Evolutionary conservation across 2,329 filamentous ascomycete species (phyloP).

Genomic region (Pseudopyricularia cyperi): DNA sequence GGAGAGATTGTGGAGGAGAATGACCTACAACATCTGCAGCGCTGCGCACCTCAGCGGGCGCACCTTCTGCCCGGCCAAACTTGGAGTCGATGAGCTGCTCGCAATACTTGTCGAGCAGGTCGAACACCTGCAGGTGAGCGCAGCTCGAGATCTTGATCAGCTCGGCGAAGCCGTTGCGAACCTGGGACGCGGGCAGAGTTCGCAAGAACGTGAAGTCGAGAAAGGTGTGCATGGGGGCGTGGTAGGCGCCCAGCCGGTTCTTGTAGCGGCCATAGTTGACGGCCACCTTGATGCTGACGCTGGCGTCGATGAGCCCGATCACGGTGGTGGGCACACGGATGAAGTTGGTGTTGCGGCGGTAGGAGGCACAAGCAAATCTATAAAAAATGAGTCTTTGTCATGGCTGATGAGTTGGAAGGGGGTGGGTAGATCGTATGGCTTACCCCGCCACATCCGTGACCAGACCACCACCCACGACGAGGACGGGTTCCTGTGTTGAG

Average conservation of each 20-base stretch:
- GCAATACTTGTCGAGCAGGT: conserved; percentile 55
- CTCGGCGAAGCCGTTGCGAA: conserved; percentile 63
- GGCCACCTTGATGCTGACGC: conserved; percentile 65
- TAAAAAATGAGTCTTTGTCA: conserved; percentile 14
- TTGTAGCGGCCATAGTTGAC: conserved; percentile 69
- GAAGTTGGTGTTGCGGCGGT: conserved; percentile 60
- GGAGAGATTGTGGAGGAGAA: background rate
- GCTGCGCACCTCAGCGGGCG: conserved; percentile 38
- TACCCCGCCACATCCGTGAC: conserved; percentile 66
- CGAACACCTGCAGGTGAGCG: conserved; percentile 51
- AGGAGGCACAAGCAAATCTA: conserved; percentile 58
- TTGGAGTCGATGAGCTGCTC: conserved; percentile 52
- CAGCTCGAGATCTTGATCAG: conserved; percentile 66
- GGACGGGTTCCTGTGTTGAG: conserved; percentile 40
- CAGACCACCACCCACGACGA: conserved; percentile 54
- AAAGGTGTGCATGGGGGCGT: conserved; percentile 59
- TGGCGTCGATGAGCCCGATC: conserved; percentile 63
- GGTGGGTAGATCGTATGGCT: conserved; percentile 15
- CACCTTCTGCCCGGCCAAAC: conserved; percentile 49
- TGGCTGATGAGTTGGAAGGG: background rate
- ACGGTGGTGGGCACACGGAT: conserved; percentile 64
- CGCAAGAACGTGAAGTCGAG: conserved; percentile 62
- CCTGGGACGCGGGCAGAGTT: conserved; percentile 52
- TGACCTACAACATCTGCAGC: conserved; percentile 38
- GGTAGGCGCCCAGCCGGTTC: conserved; percentile 61